Conservation (phyloP, 176 grass and related monocot genomes). For the Otatea glauca region DNA sequence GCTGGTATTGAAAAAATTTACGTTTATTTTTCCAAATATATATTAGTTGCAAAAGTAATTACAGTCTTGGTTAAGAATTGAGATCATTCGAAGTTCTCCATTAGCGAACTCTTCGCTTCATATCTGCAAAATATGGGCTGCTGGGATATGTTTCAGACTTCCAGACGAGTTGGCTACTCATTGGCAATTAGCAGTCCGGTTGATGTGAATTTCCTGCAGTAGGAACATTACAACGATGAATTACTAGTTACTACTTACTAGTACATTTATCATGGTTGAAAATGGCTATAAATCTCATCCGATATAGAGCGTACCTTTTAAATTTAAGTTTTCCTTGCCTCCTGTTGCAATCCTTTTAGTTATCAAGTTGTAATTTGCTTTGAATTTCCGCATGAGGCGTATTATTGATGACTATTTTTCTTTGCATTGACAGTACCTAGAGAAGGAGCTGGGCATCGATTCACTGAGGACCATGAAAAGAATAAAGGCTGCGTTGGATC, state of each 20-base stretch:
- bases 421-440: conserved; percentile 69
- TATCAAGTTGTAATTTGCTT: conserved; percentile 11
- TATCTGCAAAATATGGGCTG: not conserved
- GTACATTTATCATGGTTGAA: not conserved
- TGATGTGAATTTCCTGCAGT: not conserved
- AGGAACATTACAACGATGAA: not conserved
- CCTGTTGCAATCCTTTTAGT: not conserved
- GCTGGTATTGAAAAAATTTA: not conserved
- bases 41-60: not conserved
- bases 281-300: not conserved
- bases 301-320: not conserved
- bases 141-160: not conserved
- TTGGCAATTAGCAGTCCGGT: not conserved
- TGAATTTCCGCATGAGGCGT: not conserved
- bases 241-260: not conserved
- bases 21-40: not conserved
- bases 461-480: conserved; percentile 96
- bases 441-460: conserved; percentile 91
- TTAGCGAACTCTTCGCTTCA: too few species aligned
- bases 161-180: conserved; percentile 3
- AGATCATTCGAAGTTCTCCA: not conserved
- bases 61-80: not conserved
- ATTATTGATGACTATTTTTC: not conserved
- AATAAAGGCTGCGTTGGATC: conserved; percentile 87
- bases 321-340: not conserved